Base-by-base conservation (phyloP, 2,329 filamentous ascomycete genomes). In the Helminthosporium solani region DNA sequence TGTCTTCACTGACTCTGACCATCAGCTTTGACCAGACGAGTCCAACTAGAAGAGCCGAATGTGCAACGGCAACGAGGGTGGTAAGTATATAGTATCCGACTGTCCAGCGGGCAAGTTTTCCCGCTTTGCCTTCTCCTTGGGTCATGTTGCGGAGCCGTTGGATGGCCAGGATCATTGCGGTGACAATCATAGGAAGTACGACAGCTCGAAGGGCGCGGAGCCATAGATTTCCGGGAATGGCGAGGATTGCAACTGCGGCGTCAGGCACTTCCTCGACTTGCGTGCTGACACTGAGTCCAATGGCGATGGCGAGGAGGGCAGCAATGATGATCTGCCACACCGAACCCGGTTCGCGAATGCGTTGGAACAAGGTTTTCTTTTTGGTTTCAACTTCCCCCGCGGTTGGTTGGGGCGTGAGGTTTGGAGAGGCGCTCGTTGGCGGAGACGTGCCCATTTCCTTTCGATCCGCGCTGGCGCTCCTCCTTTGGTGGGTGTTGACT, bases 141-240 rank as follows among this genome's bases (percentile, higher is more conserved):
- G 73, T 64, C 71, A 80, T 76, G 6, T 66, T 70, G 15, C 74
- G 70, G 7, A 80, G 67, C n/a, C 71, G 69, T 37, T 76, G 75
- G 5, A 80, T 66, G 4, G 77, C 75, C 15, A 79, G 67, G 37
- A 80, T 73, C 69, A 80, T 79, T 19, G 78, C 76, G 7, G 70
- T 73, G 20, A 79, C 66, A 33, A 80, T 80, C 43, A 80, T 61
- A 2, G 77, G 77, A 1, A 80, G 66, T 27, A 27, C 12, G 12
- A 27, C 12, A 27, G 25, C 25, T 27, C n/a, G n/a, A n/a, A n/a
- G n/a, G n/a, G n/a, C n/a, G 25, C 25, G 12, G 7, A 27, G 25
- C 25, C 25, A 27, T 27, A 27, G 25, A 7, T 27, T 12, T 27
- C 12, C 25, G 12, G 25, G 7, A 12, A 27, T 27, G 7, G 25